A percentile compares a stretch with the other conserved stretches of the same genome.
These are phyloP conservation scores for Leptodontidium sp. DNA, from an alignment of 2,329 filamentous ascomycete genomes.

Conservation along the genomic window DNA sequence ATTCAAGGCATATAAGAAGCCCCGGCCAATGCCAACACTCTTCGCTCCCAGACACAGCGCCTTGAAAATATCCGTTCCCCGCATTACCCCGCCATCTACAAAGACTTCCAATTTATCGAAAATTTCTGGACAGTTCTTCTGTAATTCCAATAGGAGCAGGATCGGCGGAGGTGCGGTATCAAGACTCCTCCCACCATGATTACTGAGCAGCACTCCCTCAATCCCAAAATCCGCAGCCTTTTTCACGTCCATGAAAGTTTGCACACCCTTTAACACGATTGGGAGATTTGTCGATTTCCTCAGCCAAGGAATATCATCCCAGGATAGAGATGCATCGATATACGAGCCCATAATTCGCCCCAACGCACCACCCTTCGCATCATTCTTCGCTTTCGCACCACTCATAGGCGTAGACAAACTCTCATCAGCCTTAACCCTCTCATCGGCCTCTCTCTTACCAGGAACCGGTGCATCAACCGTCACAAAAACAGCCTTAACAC, in stretches of 20 bases:
- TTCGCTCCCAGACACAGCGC: constrained; percentile 70
- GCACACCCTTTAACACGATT: constrained; percentile 75
- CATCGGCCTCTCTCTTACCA: constrained; percentile 61
- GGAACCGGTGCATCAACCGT: constrained; percentile 66
- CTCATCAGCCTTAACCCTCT: constrained; percentile 56
- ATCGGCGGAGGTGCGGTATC: constrained; percentile 63
- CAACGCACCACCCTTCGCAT: constrained; percentile 62
- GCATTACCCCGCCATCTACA: constrained; percentile 70
- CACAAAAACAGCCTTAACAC: constrained; percentile 62
- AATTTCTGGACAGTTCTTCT: constrained; percentile 65
- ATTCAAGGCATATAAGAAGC: constrained; percentile 65
- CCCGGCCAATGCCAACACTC: constrained; percentile 69
- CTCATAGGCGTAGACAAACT: constrained; percentile 57
- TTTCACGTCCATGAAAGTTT: constrained; percentile 69
- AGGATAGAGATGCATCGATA: constrained; percentile 65
- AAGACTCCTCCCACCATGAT: constrained; percentile 70
- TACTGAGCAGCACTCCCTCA: constrained; percentile 74
- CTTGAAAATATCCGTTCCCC: constrained; percentile 73
- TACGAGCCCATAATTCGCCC: constrained; percentile 63
- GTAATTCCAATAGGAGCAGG: constrained; percentile 68
- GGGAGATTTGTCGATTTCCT: constrained; percentile 63
- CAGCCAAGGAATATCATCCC: constrained; percentile 73
- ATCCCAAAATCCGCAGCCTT: constrained; percentile 66
- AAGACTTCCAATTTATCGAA: constrained; percentile 68
- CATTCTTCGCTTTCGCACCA: constrained; percentile 58